phyloP scores from a whole-genome alignment of 306 rosid species.

The Vigna nakashimae region DNA sequence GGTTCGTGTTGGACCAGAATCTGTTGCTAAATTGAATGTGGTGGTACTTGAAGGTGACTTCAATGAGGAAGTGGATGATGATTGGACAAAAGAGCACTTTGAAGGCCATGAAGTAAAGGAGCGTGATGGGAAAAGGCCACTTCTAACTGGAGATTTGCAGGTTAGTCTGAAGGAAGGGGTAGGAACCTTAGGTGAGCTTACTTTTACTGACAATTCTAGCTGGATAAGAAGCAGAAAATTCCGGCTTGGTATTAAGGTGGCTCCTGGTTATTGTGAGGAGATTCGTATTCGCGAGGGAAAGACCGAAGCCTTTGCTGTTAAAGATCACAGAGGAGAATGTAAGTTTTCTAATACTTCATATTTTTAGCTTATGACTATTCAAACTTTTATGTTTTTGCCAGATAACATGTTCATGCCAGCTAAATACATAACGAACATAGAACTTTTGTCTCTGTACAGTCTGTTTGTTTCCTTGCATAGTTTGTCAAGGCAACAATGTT shows the following conservation, averaged over 20 bases:
- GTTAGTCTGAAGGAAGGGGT: slow-evolving; percentile 82
- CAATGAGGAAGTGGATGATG: slow-evolving; percentile 67
- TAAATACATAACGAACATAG: not conserved
- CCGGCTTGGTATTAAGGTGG: slow-evolving; percentile 80
- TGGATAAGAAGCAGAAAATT: slow-evolving; percentile 91
- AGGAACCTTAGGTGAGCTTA: slow-evolving; percentile 79
- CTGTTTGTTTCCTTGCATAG: slow-evolving; percentile 23
- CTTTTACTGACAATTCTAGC: slow-evolving; percentile 93
- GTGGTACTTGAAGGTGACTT: slow-evolving; percentile 92
- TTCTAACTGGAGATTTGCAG: slow-evolving; percentile 78
- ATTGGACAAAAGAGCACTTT: slow-evolving; percentile 70
- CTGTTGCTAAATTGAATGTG: slow-evolving; percentile 68
- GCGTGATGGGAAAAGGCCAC: slow-evolving; percentile 89
- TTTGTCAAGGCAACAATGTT: not conserved
- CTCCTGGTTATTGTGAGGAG: slow-evolving; percentile 68
- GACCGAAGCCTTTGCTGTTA: slow-evolving; percentile 83
- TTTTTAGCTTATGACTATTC: not conserved
- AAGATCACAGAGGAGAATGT: slow-evolving; percentile 97
- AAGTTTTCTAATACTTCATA: slow-evolving; percentile 48
- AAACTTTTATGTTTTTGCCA: not conserved
- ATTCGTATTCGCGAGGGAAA: slow-evolving; percentile 79
- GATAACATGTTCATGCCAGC: not conserved
- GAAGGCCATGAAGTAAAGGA: slow-evolving; percentile 77
- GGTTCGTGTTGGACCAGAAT: slow-evolving; percentile 71
- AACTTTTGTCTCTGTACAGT: not conserved